These are phyloP conservation scores for Arabidopsis arenosa DNA, from an alignment of 345 rosid species.

Conservation along the genomic window DNA sequence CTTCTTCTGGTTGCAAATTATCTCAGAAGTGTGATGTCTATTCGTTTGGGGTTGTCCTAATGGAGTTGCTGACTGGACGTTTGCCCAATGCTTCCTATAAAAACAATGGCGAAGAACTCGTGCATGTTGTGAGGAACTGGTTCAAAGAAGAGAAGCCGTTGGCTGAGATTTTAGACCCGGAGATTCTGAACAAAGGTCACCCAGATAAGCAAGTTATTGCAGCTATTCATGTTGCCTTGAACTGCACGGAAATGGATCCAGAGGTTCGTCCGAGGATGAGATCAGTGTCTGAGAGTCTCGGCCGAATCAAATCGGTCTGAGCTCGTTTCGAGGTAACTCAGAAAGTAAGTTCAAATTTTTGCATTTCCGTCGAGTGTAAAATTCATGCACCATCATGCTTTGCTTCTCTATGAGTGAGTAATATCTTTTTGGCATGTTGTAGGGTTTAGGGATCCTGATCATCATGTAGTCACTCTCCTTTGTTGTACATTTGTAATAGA, in stretches of 20 bases:
- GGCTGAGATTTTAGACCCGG: slow-evolving; percentile 76
- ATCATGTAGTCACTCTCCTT: not conserved
- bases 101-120: slow-evolving; percentile 71
- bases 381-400: slow-evolving; percentile 14
- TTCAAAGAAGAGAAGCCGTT: slow-evolving; percentile 70
- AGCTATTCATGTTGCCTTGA: slow-evolving; percentile 79
- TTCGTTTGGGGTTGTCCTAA: slow-evolving; percentile 78
- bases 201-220: slow-evolving; percentile 73
- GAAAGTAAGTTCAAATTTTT: not conserved
- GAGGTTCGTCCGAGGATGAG: slow-evolving; percentile 93
- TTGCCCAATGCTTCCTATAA: slow-evolving; percentile 63
- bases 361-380: slow-evolving; percentile 5
- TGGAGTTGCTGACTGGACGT: slow-evolving; percentile 85
- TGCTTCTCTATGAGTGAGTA: not conserved
- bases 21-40: slow-evolving; percentile 89
- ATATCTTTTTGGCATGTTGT: not conserved
- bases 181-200: slow-evolving; percentile 59
- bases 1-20: slow-evolving; percentile 60
- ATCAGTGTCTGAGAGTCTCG: slow-evolving; percentile 76
- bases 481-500: not conserved
- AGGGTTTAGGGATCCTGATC: slow-evolving; percentile 9
- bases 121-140: slow-evolving; percentile 65
- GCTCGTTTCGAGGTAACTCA: not conserved
- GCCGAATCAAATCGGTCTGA: slow-evolving; percentile 64
- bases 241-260: slow-evolving; percentile 86